These are phyloP conservation scores for Colletotrichum liriopes DNA, from an alignment of 2,329 filamentous ascomycete species.

Conservation along the genomic window DNA sequence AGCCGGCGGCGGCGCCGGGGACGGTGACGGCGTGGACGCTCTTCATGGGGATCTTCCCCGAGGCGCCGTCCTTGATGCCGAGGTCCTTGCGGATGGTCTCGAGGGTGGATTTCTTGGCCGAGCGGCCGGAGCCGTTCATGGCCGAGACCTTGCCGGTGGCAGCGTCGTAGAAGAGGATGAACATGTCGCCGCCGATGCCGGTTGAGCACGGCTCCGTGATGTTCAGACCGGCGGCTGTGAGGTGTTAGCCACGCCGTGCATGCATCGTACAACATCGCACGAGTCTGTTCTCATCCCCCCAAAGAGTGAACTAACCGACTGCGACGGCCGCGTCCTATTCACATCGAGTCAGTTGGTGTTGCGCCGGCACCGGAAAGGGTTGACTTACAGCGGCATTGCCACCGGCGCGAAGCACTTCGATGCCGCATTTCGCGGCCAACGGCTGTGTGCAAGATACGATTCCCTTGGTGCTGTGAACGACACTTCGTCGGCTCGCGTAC, in stretches of 20 bases:
- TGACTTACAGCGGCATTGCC: constrained; percentile 90
- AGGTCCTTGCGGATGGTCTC: constrained; percentile 80
- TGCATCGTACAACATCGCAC: not conserved
- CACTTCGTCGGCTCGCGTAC: constrained; percentile 87
- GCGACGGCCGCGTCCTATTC: constrained; percentile 93
- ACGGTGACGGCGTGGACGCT: constrained; percentile 89
- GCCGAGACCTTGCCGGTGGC: constrained; percentile 85
- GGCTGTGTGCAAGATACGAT: constrained; percentile 94
- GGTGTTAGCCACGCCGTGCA: not conserved
- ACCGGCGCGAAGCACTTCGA: constrained; percentile 86
- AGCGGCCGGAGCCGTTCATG: constrained; percentile 93
- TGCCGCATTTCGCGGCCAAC: constrained; percentile 88
- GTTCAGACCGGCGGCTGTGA: constrained; percentile 86
- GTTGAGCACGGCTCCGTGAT: constrained; percentile 94
- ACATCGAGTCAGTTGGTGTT: constrained; percentile 38
- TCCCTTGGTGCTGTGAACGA: constrained; percentile 92
- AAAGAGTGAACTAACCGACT: constrained; percentile 72
- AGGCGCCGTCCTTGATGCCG: constrained; percentile 71
- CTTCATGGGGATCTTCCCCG: constrained; percentile 77
- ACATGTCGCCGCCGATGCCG: constrained; percentile 97
- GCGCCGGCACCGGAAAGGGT: not conserved
- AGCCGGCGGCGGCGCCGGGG: constrained; percentile 92
- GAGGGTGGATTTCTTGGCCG: constrained; percentile 78
- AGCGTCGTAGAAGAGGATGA: constrained; percentile 93
- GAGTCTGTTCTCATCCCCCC: not conserved